Conservation (phyloP, 2,329 filamentous ascomycete species). For the Venturia nashicola region DNA sequence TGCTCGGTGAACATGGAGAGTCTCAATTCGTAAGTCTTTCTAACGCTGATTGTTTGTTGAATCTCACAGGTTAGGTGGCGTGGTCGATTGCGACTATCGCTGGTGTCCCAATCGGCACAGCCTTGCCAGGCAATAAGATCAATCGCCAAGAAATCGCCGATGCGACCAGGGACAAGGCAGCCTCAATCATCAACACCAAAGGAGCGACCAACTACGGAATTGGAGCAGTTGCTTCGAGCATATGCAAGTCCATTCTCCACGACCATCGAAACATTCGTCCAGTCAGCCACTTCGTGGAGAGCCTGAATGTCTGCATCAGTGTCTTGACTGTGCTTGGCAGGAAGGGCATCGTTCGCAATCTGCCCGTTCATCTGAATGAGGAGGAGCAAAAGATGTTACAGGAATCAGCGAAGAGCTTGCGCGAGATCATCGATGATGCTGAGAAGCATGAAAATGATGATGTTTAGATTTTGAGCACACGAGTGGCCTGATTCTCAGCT, state of each 20-base stretch:
- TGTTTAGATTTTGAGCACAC: neutral
- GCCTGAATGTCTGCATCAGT: conserved; percentile 36
- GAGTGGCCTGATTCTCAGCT: neutral
- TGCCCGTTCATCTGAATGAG: conserved; percentile 23
- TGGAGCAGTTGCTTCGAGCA: conserved; percentile 33
- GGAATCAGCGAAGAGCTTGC: conserved; percentile 24
- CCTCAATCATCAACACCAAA: conserved; percentile 37
- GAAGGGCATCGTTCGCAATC: conserved; percentile 30
- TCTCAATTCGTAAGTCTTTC: conserved; percentile 28
- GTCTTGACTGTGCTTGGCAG: conserved; percentile 38
- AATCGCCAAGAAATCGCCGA: conserved; percentile 26
- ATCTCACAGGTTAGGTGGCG: conserved; percentile 20
- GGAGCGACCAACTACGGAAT: conserved; percentile 40
- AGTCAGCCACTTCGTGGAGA: conserved; percentile 37
- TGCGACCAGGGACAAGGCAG: conserved; percentile 35
- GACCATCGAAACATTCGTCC: conserved; percentile 36
- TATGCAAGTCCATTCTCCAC: conserved; percentile 38
- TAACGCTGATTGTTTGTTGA: neutral
- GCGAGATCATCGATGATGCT: conserved; percentile 24
- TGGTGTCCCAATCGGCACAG: conserved; percentile 27
- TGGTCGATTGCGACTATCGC: conserved; percentile 34
- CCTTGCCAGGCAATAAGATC: conserved; percentile 17
- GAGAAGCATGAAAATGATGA: conserved; percentile 16
- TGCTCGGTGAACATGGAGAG: conserved; percentile 38
- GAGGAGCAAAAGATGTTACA: conserved; percentile 21